Evolutionary conservation across 2,329 filamentous ascomycete genomes (phyloP), one percentile per base, ranked within the genome.

Genomic region (Botryotinia calthae): DNA sequence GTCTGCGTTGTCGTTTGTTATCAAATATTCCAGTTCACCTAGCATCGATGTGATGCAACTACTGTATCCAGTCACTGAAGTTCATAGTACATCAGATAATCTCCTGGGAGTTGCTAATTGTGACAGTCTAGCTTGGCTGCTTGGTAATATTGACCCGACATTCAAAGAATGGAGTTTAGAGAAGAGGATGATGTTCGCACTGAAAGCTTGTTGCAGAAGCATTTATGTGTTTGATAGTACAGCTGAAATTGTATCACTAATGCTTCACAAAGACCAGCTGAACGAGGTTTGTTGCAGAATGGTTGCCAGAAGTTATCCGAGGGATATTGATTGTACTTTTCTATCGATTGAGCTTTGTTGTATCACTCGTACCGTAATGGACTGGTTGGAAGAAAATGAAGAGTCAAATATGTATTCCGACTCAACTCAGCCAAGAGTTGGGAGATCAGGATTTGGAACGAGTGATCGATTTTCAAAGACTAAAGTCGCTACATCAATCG

Each of bases 101-200:
- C 6, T 51, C 2, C 5, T 0, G 46, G 4, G 0, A 2, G 4
- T 0, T 16, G 0, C 14, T n/a, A 12, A 51, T n/a, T 5, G 0
- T 16, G 48, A 54, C 0, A 2, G 0, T n/a, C 1, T 54, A 16
- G 2, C 48, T 54, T 54, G 12, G 48, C 12, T 54, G 25, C 48
- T 54, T n/a, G 0, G n/a, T n/a, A 6, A 14, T 6, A 51, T n/a
- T n/a, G 48, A 51, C n/a, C 48, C 48, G 25, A 51, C 48, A n/a
- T 51, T 51, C 25, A n/a, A 51, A n/a, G 48, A 51, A 5, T 51
- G 25, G 48, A n/a, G 25, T n/a, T 51, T 51, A 1, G 25, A 51
- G 48, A 25, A 51, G 25, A 51, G 48, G 10, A 51, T 51, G 25
- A 51, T 51, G 48, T n/a, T 51, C 48, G 48, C 48, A 51, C 25